Evolutionary conservation across 2,329 filamentous ascomycete species (phyloP), one percentile per base, ranked within the genome.

Genomic region (Verticillium klebahnii): DNA sequence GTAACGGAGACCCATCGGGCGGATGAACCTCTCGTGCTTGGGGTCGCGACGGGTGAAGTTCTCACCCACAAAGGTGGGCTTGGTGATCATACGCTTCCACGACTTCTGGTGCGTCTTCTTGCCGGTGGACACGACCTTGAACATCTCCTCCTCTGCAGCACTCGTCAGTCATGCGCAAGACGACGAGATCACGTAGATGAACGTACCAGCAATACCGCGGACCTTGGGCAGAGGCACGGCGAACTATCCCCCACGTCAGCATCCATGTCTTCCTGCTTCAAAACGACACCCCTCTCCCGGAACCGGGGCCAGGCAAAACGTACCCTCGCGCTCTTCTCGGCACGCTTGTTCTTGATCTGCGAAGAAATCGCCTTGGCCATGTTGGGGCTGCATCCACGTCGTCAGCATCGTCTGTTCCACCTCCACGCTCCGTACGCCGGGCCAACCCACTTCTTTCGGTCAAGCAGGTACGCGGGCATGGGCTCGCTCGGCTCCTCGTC

Each of bases 101-200:
- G 82, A 83, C 83, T 95, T 96, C 85, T 96, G 93, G 61, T 88
- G 83, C 2, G 89, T 92, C 84, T 97, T 97, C 86, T 96, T 96
- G 70, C 95, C 94, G 36, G 94, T 98, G 80, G 93, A 93, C 71
- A 98, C 88, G 15, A 97, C 93, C 78, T 92, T 94, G 83, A 98
- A 98, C 90, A 97, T 94, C 81, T 97, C 94, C 82, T 96, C 92
- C 80, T 98, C 94, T 68, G 86, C 88, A 69, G 98, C 97, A 66
- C 92, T 8, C 37, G 29, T 54, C 31, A 59, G 31, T 31, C 45
- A 19, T 11, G 11, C 4, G 9, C n/a, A 8, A 23, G 5, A 52
- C 45, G 19, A 25, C 19, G 9, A 11, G n/a, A 25, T 23, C 8
- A 52, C 4, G 8, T 11, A 25, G 19, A 23, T 25, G n/a, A 52